Evolutionary conservation across 768 basidiomycete genomes (phyloP).

Genomic region (Boletus subparvulus): DNA sequence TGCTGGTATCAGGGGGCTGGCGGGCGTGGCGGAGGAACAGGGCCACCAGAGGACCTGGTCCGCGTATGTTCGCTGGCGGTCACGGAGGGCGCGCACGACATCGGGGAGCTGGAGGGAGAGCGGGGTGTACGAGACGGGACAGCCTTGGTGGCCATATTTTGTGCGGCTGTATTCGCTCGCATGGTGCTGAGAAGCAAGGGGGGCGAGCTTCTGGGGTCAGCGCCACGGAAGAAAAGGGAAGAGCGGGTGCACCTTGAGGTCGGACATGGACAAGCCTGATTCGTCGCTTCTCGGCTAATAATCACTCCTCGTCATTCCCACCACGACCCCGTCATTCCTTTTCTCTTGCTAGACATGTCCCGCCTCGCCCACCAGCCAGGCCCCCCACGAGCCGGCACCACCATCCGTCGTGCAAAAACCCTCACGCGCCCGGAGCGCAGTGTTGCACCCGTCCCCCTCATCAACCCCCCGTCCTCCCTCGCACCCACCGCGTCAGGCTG

Average conservation of each 20-base stretch:
- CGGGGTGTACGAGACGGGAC: conserved; percentile 57
- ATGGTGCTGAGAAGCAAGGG: conserved; percentile 74
- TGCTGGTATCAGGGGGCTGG: conserved; percentile 18
- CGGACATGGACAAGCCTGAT: conserved; percentile 7
- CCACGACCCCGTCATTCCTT: neutral
- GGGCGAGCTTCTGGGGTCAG: conserved; percentile 41
- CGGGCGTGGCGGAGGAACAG: conserved; percentile 15
- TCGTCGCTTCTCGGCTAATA: neutral
- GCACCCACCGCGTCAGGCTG: conserved; percentile 39
- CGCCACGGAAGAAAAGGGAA: neutral
- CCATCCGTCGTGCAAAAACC: conserved; percentile 88
- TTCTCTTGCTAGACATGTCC: conserved; percentile 15
- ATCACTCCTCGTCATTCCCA: neutral
- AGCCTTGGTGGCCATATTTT: conserved; percentile 61
- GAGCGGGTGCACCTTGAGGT: conserved; percentile 16
- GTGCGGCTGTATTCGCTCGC: conserved; percentile 65
- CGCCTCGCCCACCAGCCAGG: conserved; percentile 7
- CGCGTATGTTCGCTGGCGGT: conserved; percentile 45
- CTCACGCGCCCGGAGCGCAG: conserved; percentile 94
- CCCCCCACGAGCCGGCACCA: conserved; percentile 56
- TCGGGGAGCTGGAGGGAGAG: conserved; percentile 63
- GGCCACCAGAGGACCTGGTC: conserved; percentile 51
- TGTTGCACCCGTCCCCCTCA: conserved; percentile 91
- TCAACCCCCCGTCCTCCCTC: conserved; percentile 68
- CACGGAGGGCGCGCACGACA: conserved; percentile 51